Evolutionary conservation across 305 asterid genomes (phyloP).

Genomic region (Fraxinus floribunda): DNA sequence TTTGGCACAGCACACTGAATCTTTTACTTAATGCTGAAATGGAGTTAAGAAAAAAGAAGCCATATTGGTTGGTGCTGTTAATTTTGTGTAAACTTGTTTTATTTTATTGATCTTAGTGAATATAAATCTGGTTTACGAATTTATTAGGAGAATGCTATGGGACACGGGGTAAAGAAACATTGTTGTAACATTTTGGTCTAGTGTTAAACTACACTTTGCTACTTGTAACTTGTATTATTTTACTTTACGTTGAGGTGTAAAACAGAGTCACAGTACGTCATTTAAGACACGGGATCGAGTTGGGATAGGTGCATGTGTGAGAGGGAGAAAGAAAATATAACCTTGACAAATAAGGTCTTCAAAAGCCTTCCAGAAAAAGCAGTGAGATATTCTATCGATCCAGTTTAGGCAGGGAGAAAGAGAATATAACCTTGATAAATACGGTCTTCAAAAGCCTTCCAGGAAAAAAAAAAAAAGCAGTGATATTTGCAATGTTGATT

Average conservation of each 20-base stretch:
- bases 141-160: not conserved
- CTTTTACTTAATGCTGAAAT: not conserved
- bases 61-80: not conserved
- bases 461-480: not conserved
- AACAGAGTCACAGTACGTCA: not conserved
- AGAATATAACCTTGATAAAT: not conserved
- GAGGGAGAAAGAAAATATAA: not conserved
- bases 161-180: not conserved
- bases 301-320: not conserved
- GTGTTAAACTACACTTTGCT: not conserved
- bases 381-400: not conserved
- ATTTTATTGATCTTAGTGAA: not conserved
- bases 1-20: not conserved
- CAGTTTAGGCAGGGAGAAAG: not conserved
- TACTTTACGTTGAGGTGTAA: not conserved
- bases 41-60: not conserved
- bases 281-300: not conserved
- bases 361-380: not conserved
- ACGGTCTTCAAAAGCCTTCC: not conserved
- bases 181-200: not conserved
- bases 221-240: not conserved
- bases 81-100: not conserved
- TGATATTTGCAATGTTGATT: not conserved
- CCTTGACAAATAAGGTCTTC: not conserved
- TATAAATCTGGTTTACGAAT: not conserved